These are phyloP conservation scores for Tricladium varicosporioides DNA, from an alignment of 2,329 filamentous ascomycete genomes.

Conservation along the genomic window DNA sequence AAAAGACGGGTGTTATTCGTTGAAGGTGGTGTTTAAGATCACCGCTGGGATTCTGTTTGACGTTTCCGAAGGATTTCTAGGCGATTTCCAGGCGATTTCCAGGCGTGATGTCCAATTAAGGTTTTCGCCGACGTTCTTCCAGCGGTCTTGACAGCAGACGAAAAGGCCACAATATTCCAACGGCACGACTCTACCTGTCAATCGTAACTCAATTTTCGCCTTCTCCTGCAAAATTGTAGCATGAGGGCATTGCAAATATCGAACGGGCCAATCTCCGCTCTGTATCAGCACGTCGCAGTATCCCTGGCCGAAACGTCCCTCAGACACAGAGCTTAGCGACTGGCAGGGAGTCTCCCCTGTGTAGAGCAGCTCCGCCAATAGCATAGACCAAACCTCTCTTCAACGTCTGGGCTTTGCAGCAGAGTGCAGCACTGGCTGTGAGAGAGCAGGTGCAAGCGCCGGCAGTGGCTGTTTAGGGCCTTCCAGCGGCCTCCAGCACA, in stretches of 20 bases:
- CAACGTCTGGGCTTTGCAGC: conserved; percentile 2
- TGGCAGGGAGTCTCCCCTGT: neutral
- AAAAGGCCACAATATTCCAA: too few species aligned
- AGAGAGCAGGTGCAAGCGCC: neutral
- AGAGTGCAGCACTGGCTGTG: conserved; percentile 2
- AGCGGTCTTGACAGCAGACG: too few species aligned
- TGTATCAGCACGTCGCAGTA: conserved; percentile 4
- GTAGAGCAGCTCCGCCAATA: neutral
- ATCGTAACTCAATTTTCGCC: too few species aligned
- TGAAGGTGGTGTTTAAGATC: neutral
- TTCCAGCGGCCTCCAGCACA: neutral
- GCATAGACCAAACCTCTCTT: neutral
- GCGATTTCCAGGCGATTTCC: neutral
- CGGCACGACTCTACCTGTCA: too few species aligned
- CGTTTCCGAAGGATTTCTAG: neutral
- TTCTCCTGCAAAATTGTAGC: neutral
- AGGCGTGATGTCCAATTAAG: neutral
- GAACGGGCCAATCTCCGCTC: conserved; percentile 9
- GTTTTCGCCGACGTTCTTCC: too few species aligned
- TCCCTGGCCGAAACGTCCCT: conserved; percentile 11
- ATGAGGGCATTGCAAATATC: neutral
- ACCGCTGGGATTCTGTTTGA: neutral
- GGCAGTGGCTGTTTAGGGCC: neutral
- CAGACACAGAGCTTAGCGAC: conserved; percentile 17
- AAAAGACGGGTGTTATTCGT: neutral